phyloP scores from a whole-genome alignment of 768 basidiomycete genomes.

The Cantharellus anzutake region DNA sequence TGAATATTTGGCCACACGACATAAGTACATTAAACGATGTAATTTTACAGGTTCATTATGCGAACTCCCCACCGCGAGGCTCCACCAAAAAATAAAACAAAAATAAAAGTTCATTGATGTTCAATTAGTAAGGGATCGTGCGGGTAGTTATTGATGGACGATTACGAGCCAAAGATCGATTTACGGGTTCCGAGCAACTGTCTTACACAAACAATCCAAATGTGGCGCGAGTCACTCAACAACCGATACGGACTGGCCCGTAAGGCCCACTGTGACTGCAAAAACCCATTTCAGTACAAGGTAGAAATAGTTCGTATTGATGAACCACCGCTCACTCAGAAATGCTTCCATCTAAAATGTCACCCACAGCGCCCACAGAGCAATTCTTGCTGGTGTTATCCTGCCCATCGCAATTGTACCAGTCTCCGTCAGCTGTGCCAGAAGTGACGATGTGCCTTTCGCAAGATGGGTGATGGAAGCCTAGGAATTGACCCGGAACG shows the following conservation, averaged over 20 bases:
- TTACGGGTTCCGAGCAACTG: too few species aligned
- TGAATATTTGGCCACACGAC: too few species aligned
- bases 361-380: conserved; percentile 4
- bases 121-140: too few species aligned
- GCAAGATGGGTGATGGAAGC: neutral
- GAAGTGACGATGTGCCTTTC: neutral
- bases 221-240: neutral
- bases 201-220: too few species aligned
- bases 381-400: conserved; percentile 5
- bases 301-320: too few species aligned
- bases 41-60: too few species aligned
- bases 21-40: too few species aligned
- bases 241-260: neutral
- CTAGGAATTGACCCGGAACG: neutral
- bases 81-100: too few species aligned
- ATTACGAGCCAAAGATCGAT: too few species aligned
- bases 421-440: neutral
- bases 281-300: neutral
- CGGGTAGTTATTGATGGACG: too few species aligned
- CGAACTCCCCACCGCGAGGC: too few species aligned
- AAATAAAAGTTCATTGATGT: too few species aligned
- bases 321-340: neutral
- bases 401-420: conserved; percentile 7
- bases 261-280: neutral
- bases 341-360: conserved; percentile 1